Evolutionary conservation across 495 filamentous ascomycete species (phyloP), one percentile per base, ranked within the genome.

Genomic region (Parachaetomium inaequale): DNA sequence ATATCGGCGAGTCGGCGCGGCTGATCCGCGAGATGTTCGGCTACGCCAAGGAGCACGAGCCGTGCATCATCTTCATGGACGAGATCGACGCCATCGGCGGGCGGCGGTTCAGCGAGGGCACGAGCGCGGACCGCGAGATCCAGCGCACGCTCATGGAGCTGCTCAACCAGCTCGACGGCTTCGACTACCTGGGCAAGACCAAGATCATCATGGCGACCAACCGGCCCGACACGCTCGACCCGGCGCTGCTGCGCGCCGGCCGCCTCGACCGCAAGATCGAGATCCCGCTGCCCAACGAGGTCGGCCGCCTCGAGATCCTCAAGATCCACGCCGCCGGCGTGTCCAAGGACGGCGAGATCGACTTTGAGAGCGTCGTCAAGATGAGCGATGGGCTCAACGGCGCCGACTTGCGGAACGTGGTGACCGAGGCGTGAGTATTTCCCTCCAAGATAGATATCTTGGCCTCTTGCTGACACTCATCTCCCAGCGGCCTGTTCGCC

Each of bases 141-240:
- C 95, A 99, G 79, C 90, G 95, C 62, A 99, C 95, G 42, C 82
- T 99, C 63, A 99, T 99, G 95, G 95, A 99, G 72, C 83, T 99
- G 31, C 88, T 99, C 62, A 99, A 99, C 75, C 95, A 99, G 74
- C 85, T 99, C 49, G 95, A 99, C 74, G 95, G 95, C 59, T 99
- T 99, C 80, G 95, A 99, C 74, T 99, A 99, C 75, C 82, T 99
- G 6, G 95, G 95, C 59, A 96, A 97, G 83, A 99, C 95, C 25
- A 99, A 99, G 81, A 99, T 99, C 76, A 99, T 98, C 79, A 99
- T 99, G 95, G 95, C 95, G 29, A 99, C 95, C 36, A 99, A 99
- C 81, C 84, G 95, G 74, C 95, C 95, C 15, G 95, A 99, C 74
- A 99, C 95, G 2, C 85, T 99, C 21, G 95, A 99, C 72, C 95